Evolutionary conservation across 768 basidiomycete genomes (phyloP), one percentile per base, ranked within the genome.

Genomic region (Leccinum variicolor): DNA sequence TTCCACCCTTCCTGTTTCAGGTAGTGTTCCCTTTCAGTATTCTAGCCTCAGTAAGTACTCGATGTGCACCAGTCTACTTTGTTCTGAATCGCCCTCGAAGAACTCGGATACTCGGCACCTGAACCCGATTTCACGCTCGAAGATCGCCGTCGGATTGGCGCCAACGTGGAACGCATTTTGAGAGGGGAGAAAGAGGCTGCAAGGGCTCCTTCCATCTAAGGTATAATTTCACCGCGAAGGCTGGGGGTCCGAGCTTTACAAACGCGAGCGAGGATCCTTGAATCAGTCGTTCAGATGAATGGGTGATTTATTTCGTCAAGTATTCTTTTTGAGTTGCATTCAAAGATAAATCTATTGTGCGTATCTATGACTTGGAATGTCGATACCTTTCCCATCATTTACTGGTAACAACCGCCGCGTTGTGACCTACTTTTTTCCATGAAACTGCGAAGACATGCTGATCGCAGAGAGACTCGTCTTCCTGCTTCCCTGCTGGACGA

Each of bases 151-250:
- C 81, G 77, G 53, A 73, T 86, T 2, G 89, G 89, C 4, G 78
- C 77, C 0, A 81, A 81, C 19, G 75, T 90, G 3, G 89, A 90
- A 64, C 70, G 76, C 28, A 73, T 84, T 33, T 76, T 90, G 43
- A 74, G 69, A 50, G 69, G 74, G 3, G 89, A 92, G 72, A 83
- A 84, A 63, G 84, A 86, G 57, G 89, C 89, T 31, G 89, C 85
- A 0, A 77, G 77, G 36, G 86, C 88, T 3, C 87, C 87, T 46
- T 56, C 59, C 5, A 57, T 63, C 60, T 70, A 63, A 63, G 13
- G 14, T 3, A 5, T 21, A 8, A 14, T 5, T 14, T 23, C 13
- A 46, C 11, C 21, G 10, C 39, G n/a, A 41, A 17, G 39, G 39
- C n/a, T 23, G 45, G 14, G 45, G 13, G 45, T 14, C 21, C 14